These are phyloP conservation scores for Blastomyces emzantsi DNA, from an alignment of 2,329 filamentous ascomycete species.

Conservation along the genomic window DNA sequence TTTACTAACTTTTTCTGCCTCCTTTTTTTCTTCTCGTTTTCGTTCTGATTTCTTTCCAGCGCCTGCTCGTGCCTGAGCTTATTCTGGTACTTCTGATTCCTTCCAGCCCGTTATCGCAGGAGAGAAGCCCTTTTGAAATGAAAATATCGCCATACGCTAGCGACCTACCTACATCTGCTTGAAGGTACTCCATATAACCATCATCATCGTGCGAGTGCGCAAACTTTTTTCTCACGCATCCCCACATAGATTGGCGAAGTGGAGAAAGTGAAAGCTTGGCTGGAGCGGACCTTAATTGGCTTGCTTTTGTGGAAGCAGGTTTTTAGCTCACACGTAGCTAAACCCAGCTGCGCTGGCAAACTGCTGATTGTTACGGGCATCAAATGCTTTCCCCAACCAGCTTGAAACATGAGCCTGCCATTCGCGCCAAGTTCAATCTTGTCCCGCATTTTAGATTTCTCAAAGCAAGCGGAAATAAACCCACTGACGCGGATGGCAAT, in stretches of 20 bases:
- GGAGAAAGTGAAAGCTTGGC: not conserved
- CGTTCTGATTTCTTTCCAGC: not conserved
- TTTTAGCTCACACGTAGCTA: not conserved
- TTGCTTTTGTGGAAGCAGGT: not conserved
- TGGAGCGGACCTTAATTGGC: not conserved
- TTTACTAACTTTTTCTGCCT: not conserved
- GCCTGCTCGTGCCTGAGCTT: too few species aligned
- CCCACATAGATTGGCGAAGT: not conserved
- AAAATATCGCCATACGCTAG: too few species aligned
- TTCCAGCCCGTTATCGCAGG: too few species aligned
- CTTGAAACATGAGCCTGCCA: too few species aligned
- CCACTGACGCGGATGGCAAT: not conserved
- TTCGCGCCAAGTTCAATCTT: too few species aligned
- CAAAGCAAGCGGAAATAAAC: not conserved
- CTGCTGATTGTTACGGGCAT: not conserved
- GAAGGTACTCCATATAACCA: too few species aligned
- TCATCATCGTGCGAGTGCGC: too few species aligned
- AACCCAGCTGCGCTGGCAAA: not conserved
- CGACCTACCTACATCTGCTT: too few species aligned
- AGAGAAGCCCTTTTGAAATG: too few species aligned
- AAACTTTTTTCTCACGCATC: too few species aligned
- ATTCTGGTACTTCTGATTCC: too few species aligned
- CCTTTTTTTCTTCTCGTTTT: not conserved
- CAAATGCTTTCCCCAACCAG: not conserved
- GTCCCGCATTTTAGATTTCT: not conserved